phyloP scores from a whole-genome alignment of 805 yeast genomes.

The Cyberlindnera lachancei region DNA sequence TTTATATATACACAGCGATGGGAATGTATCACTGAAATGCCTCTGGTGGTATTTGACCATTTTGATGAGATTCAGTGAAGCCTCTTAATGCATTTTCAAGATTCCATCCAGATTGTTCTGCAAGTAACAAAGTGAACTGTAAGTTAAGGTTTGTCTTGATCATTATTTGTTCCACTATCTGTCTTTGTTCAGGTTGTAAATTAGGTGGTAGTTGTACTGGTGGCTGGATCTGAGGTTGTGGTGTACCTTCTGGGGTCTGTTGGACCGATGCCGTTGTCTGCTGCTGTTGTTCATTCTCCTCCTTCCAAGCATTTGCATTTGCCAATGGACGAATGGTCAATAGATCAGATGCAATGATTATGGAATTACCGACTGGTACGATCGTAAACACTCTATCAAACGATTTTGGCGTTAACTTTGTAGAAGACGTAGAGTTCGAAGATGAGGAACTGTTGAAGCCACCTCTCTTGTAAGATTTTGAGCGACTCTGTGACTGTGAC shows the following conservation, averaged over 20 bases:
- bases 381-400: constrained; percentile 83
- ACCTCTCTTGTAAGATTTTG: constrained; percentile 14
- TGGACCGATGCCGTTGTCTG: constrained; percentile 9
- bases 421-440: constrained; percentile 24
- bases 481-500: constrained; percentile 17
- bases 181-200: constrained; percentile 49
- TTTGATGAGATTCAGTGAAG: constrained; percentile 52
- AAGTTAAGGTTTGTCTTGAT: constrained; percentile 67
- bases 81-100: constrained; percentile 59
- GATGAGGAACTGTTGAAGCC: constrained; percentile 19
- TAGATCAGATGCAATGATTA: constrained; percentile 84
- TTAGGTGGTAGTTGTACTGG: constrained; percentile 15
- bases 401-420: constrained; percentile 51
- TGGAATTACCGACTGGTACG: constrained; percentile 60
- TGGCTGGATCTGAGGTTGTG: constrained; percentile 7
- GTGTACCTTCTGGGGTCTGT: neutral
- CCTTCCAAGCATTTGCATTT: constrained; percentile 50
- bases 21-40: constrained; percentile 23
- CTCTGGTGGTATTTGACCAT: constrained; percentile 23
- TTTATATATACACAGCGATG: too few species aligned
- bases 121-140: constrained; percentile 75
- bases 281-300: constrained; percentile 10
- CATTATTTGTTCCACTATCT: constrained; percentile 56
- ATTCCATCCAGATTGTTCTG: constrained; percentile 86
- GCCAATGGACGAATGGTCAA: constrained; percentile 58